These are phyloP conservation scores for Aspergillus costaricaensis DNA, from an alignment of 2,329 filamentous ascomycete species.

Conservation along the genomic window DNA sequence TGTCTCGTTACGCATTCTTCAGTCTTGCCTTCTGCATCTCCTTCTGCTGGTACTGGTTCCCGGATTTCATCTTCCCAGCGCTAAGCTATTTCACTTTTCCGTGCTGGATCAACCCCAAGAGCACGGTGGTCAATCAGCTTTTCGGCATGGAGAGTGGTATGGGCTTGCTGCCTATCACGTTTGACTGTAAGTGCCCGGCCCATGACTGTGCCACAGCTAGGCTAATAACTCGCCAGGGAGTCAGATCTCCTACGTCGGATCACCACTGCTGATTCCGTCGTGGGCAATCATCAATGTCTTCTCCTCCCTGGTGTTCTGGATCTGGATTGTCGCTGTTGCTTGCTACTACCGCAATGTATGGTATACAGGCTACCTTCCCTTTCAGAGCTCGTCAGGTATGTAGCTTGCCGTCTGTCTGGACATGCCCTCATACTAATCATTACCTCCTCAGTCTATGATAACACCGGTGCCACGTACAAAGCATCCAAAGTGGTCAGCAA, in stretches of 20 bases:
- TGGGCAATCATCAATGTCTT: conserved; percentile 70
- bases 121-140: conserved; percentile 30
- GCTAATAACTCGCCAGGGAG: conserved; percentile 21
- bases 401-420: not conserved
- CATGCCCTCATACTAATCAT: not conserved
- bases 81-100: conserved; percentile 34
- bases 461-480: conserved; percentile 64
- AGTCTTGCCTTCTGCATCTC: conserved; percentile 21
- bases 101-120: conserved; percentile 33
- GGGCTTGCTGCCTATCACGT: conserved; percentile 37
- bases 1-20: conserved; percentile 36
- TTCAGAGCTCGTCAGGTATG: conserved; percentile 41
- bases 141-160: conserved; percentile 33
- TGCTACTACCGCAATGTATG: conserved; percentile 67
- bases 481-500: conserved; percentile 60
- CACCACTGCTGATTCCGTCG: conserved; percentile 66
- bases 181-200: conserved; percentile 44
- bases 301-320: conserved; percentile 65
- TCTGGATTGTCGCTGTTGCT: conserved; percentile 56
- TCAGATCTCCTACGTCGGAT: conserved; percentile 29
- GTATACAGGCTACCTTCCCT: conserved; percentile 64
- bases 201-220: conserved; percentile 41
- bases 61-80: conserved; percentile 33
- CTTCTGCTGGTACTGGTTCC: conserved; percentile 33
- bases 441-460: conserved; percentile 61